Base-by-base conservation (phyloP, 164 flowering plant species). In the Euptelea pleiosperma region DNA sequence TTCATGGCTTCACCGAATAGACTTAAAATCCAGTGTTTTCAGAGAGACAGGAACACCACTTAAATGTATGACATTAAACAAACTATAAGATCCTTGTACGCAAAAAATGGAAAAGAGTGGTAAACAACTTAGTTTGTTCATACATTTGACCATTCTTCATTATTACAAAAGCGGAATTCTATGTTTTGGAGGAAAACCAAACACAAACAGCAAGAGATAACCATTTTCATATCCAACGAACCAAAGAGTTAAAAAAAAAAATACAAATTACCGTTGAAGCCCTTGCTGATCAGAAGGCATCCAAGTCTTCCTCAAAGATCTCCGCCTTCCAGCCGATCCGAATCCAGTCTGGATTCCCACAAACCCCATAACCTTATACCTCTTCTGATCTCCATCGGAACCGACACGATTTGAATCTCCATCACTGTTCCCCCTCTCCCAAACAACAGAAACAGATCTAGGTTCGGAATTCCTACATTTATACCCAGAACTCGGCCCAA, bases 281-380 rank as follows among this genome's bases (percentile, higher is more conserved):
- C 93, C 93, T 48, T 80, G 76, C 10, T 64, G 86, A 81, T 86
- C 86, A 21, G 91, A 74, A 1, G 99, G 96, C 81, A 94, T 69
- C 99, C 99, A 94, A 42, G 97, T 85, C 75, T 73, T 76, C 66
- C 99, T 78, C 75, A 94, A 58, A 3, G 99, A 78, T 39, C 72
- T 72, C 28, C 99, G 68, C 52, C 99, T 74, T 4, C 86, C 97
- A 6, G 46, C 69, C 0, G 99, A 94, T 45, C 73, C 84, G 56
- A 93, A 93, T 35, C 99, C 96, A 25, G 97, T 88, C 60, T 86
- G 95, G 33, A 94, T 91, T 29, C 99, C 99, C 3, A 94, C 99
- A 72, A 94, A 88, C 1, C 91, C 99, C 93, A 83, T 81, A 30
- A 87, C 89, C 61, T 85, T 94, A 58, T 73, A 73, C 74, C 96